A percentile compares a stretch with the other conserved stretches of the same genome.
Evolutionary conservation across 1,139 yeast species (phyloP).

Genomic region (Geotrichum siamense): DNA sequence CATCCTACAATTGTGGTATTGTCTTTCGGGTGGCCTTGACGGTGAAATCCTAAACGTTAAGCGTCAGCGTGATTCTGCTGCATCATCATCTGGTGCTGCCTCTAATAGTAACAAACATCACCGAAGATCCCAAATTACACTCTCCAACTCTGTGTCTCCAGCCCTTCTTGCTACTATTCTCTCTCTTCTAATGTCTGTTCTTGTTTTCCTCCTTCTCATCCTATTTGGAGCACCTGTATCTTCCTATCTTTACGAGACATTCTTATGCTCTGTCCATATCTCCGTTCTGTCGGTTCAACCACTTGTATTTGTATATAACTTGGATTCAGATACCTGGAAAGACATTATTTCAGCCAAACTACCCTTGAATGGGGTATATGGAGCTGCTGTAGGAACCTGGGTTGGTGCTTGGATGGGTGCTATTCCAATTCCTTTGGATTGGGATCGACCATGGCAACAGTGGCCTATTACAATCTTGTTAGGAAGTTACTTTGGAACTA

Average conservation of each 20-base stretch:
- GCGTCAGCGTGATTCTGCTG: neutral
- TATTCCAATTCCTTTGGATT: conserved; percentile 86
- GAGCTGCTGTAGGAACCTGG: conserved; percentile 46
- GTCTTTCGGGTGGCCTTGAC: conserved; percentile 25
- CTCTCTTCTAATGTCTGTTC: conserved; percentile 43
- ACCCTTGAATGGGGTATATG: conserved; percentile 31
- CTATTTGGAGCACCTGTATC: conserved; percentile 85
- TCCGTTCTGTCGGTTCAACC: conserved; percentile 60
- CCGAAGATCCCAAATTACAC: conserved; percentile 18
- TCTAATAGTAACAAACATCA: conserved; percentile 6
- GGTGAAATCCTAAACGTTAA: conserved; percentile 11
- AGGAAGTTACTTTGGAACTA: conserved; percentile 73
- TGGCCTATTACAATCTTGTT: conserved; percentile 90
- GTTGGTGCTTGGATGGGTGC: conserved; percentile 92
- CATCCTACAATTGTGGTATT: conserved; percentile 26
- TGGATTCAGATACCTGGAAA: conserved; percentile 45
- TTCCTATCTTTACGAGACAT: conserved; percentile 50
- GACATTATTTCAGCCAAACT: conserved; percentile 34
- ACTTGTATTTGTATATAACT: conserved; percentile 51
- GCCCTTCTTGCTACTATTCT: conserved; percentile 33
- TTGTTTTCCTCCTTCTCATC: conserved; percentile 47
- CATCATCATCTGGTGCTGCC: conserved; percentile 1
- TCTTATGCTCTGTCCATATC: conserved; percentile 57
- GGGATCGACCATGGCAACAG: conserved; percentile 97
- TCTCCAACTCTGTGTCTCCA: conserved; percentile 14